These are phyloP conservation scores for Blastosporella zonata DNA, from an alignment of 1,284 basidiomycete species.

Conservation along the genomic window DNA sequence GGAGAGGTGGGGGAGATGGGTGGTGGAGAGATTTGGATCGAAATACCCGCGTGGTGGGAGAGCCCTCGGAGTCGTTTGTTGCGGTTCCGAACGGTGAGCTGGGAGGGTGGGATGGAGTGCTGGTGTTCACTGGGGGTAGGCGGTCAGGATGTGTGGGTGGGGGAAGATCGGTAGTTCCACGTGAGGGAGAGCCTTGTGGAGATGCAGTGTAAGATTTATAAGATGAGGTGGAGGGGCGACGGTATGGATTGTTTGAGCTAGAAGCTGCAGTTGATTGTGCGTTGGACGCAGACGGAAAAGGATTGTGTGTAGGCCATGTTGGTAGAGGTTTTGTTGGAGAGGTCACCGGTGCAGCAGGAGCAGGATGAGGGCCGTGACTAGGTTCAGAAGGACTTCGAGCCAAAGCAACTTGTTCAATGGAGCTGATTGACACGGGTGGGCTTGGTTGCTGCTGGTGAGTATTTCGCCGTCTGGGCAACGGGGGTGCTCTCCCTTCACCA, in stretches of 20 bases:
- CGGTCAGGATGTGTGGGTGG: slow-evolving; percentile 20
- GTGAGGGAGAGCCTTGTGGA: slow-evolving; percentile 12
- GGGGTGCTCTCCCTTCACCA: slow-evolving; percentile 13
- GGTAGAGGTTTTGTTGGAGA: slow-evolving; percentile 16
- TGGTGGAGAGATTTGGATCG: slow-evolving; percentile 59
- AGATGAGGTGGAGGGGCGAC: slow-evolving; percentile 2
- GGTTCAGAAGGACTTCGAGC: slow-evolving; percentile 28
- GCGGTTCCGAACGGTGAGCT: slow-evolving; percentile 14
- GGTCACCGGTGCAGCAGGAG: slow-evolving; percentile 8
- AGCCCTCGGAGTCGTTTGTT: slow-evolving; percentile 16
- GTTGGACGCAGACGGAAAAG: slow-evolving; percentile 30
- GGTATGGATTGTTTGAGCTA: slow-evolving; percentile 17
- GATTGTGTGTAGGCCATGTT: slow-evolving; percentile 53
- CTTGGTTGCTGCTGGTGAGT: slow-evolving; percentile 27
- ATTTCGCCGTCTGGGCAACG: slow-evolving; percentile 20
- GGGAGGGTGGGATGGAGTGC: slow-evolving; percentile 12
- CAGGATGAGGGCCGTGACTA: slow-evolving; percentile 13
- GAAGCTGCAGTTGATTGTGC: slow-evolving; percentile 33
- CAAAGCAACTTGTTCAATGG: slow-evolving; percentile 42
- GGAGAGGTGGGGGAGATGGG: slow-evolving; percentile 38
- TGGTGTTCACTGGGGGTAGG: slow-evolving; percentile 1
- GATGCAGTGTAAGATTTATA: slow-evolving; percentile 4
- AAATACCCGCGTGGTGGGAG: slow-evolving; percentile 37
- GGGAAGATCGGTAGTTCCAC: slow-evolving; percentile 9
- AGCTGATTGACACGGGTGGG: slow-evolving; percentile 38